Conservation (phyloP, 1,139 yeast species). For the Geotrichum fermentans region DNA sequence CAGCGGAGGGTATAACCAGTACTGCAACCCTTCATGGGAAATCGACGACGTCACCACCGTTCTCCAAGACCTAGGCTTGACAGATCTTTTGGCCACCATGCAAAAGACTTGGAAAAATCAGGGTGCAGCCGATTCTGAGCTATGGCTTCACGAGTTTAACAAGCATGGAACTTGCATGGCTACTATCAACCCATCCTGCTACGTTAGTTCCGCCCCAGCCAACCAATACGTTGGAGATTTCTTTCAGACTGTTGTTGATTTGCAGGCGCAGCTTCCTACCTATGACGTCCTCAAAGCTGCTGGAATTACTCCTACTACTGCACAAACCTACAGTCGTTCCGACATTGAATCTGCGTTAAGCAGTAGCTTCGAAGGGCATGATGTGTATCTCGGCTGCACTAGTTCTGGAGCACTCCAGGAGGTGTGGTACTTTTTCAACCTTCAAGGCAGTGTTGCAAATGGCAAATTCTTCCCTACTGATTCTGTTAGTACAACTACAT, state of each 20-base stretch:
- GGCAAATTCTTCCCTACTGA: constrained; percentile 68
- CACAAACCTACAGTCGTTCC: constrained; percentile 58
- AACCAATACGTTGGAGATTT: constrained; percentile 72
- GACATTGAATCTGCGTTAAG: constrained; percentile 62
- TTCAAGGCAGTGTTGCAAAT: constrained; percentile 64
- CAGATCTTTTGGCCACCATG: constrained; percentile 53
- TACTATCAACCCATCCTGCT: constrained; percentile 70
- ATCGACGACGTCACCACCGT: constrained; percentile 52
- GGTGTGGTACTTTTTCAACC: constrained; percentile 82
- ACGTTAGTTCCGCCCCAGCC: constrained; percentile 39
- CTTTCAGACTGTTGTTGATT: constrained; percentile 57
- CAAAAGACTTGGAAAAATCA: constrained; percentile 66
- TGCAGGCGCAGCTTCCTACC: constrained; percentile 65
- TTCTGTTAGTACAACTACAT: constrained; percentile 54
- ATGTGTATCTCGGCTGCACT: constrained; percentile 63
- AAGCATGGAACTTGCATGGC: constrained; percentile 92
- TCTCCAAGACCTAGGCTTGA: constrained; percentile 46
- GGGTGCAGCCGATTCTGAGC: constrained; percentile 63
- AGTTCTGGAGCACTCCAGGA: constrained; percentile 64
- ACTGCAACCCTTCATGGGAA: constrained; percentile 62
- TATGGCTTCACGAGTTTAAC: constrained; percentile 92
- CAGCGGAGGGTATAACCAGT: constrained; percentile 66
- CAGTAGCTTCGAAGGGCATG: constrained; percentile 37
- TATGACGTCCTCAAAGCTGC: constrained; percentile 58
- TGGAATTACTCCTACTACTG: constrained; percentile 63